A percentile compares a stretch with the other conserved stretches of the same genome.
phyloP scores from a whole-genome alignment of 805 yeast genomes.

The Candida oleophila region DNA sequence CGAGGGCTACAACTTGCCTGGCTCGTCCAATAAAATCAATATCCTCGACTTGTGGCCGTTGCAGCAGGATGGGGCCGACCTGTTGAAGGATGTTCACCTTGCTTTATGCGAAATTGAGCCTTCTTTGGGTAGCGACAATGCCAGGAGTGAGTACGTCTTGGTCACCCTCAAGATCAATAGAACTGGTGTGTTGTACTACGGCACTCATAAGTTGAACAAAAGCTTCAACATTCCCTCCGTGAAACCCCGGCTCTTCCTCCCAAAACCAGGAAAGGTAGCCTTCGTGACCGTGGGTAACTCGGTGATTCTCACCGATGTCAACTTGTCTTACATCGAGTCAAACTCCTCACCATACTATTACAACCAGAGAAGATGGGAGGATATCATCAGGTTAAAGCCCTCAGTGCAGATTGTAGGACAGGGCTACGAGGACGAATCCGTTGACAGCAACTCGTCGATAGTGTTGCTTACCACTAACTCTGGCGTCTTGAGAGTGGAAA shows the following conservation, averaged over 20 bases:
- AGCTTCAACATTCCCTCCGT: slow-evolving; percentile 11
- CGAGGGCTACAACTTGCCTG: slow-evolving; percentile 48
- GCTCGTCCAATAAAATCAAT: slow-evolving; percentile 47
- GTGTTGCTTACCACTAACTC: slow-evolving; percentile 47
- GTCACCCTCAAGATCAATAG: slow-evolving; percentile 52
- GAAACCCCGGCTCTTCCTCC: slow-evolving; percentile 52
- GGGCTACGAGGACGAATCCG: slow-evolving; percentile 49
- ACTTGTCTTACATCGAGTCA: slow-evolving; percentile 28
- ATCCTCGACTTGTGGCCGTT: slow-evolving; percentile 64
- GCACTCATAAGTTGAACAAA: slow-evolving; percentile 61
- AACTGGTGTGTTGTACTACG: slow-evolving; percentile 53
- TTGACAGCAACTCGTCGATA: slow-evolving; percentile 43
- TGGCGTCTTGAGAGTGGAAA: slow-evolving; percentile 64
- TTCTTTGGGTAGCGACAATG: slow-evolving; percentile 1
- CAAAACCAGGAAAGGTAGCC: slow-evolving; percentile 58
- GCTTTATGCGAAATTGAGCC: slow-evolving; percentile 30
- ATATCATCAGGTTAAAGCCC: slow-evolving; percentile 57
- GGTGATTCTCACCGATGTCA: slow-evolving; percentile 64
- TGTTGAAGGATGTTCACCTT: slow-evolving; percentile 35
- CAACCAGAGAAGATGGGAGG: slow-evolving; percentile 76
- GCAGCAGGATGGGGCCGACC: slow-evolving; percentile 15
- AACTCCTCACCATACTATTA: slow-evolving; percentile 23
- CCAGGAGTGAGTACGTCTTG: slow-evolving; percentile 26
- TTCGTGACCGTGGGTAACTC: slow-evolving; percentile 60
- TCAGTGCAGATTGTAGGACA: slow-evolving; percentile 56